Evolutionary conservation across 371 early-diverging fungal genomes (phyloP), one percentile per base, ranked within the genome.

Genomic region (Blyttiomyces sp.): DNA sequence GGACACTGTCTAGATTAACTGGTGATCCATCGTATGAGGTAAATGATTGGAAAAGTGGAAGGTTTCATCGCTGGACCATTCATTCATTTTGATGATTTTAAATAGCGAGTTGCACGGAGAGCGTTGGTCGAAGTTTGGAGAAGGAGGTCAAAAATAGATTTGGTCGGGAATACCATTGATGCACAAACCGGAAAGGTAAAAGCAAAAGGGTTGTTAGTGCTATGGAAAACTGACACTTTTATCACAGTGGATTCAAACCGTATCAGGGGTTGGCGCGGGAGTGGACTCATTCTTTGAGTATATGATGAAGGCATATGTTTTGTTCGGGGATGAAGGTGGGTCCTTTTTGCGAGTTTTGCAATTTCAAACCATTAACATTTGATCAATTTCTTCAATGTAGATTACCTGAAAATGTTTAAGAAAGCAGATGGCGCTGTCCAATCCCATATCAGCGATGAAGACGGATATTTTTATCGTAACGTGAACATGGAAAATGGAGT

Each of bases 261-360:
- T 68, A 39, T 48, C 71, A 0, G 73, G 76, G 5, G 85, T 93
- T 17, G 92, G 95, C 17, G 96, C 95, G 2, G 96, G 96, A 33
- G 83, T 93, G 23, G 98, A 97, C 73, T 93, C 94, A 5, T 86
- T 89, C 24, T 95, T 86, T 71, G 97, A 96, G 76, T 97, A 97
- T 60, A 73, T 95, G 34, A 65, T 94, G 19, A 97, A 97, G 70
- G 84, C 89, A 0, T 86, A 91, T 61, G 76, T 95, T 3, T 79
- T 95, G 16, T 91, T 97, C 78, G 92, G 89, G 9, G 94, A 93
- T 53, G 17, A 48, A 5, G 58, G 58, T 53, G 42, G 11, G 33
- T 16, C 5, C n/a, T 45, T 7, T 19, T 5, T 19, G n/a, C 45
- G 39, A 11, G 39, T 39, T 50, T 30, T 46, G 46, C 23, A 39